Percentiles rank a stretch among this genome's conserved stretches.
These are phyloP conservation scores for Polyporus tsugae DNA, from an alignment of 1,284 basidiomycete species.

Conservation along the genomic window DNA sequence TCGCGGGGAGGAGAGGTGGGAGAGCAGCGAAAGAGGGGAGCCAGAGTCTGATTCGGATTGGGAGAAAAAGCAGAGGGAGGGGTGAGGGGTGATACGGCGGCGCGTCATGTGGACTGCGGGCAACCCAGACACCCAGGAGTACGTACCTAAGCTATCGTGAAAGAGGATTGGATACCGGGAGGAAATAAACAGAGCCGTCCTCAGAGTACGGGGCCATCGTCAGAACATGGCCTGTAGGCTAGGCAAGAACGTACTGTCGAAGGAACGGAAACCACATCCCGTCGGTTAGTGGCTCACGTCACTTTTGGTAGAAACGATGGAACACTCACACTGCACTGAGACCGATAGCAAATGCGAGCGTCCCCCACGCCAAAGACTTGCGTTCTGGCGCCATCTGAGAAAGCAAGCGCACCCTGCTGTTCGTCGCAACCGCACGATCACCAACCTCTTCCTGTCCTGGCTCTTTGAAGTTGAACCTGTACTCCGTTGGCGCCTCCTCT, in stretches of 20 bases:
- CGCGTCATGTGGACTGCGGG: conserved; percentile 12
- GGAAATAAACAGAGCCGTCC: conserved; percentile 9
- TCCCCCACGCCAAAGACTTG: conserved; percentile 78
- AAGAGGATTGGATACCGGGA: conserved; percentile 17
- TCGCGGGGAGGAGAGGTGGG: conserved; percentile 8
- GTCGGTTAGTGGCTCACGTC: conserved; percentile 9
- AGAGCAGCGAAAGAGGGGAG: not conserved
- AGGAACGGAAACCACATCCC: conserved; percentile 2
- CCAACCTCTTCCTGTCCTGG: conserved; percentile 53
- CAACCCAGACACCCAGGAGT: conserved; percentile 16
- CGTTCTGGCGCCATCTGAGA: conserved; percentile 61
- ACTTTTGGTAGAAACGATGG: not conserved
- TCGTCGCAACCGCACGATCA: conserved; percentile 69
- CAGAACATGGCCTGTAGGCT: conserved; percentile 34
- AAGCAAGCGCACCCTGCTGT: conserved; percentile 63
- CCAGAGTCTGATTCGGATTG: not conserved
- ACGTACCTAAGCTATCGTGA: conserved; percentile 29
- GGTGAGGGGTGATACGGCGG: conserved; percentile 17
- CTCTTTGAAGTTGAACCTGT: conserved; percentile 71
- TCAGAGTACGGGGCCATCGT: conserved; percentile 16
- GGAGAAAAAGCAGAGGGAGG: not conserved
- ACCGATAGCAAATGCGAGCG: conserved; percentile 77
- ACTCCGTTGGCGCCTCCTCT: conserved; percentile 59
- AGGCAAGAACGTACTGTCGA: conserved; percentile 41
- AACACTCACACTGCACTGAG: conserved; percentile 72